Percentiles rank a stretch among this genome's conserved stretches.
Conservation (phyloP, 305 asterid genomes). For the Solanum hybrid region DNA sequence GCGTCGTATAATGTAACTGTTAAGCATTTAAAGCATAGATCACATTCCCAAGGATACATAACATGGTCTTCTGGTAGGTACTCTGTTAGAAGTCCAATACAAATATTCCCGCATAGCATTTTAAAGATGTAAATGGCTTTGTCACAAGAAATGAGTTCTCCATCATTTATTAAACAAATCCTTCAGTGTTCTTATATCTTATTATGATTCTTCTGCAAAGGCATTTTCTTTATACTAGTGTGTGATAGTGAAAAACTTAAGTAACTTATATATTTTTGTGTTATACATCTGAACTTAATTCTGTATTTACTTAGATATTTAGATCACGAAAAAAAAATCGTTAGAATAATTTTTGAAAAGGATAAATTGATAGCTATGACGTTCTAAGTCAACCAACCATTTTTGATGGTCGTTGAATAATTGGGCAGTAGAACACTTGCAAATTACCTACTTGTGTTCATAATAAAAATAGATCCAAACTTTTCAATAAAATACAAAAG, state of each 20-base stretch:
- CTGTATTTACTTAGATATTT: neutral
- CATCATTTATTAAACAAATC: neutral
- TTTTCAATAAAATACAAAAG: neutral
- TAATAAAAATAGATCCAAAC: no score
- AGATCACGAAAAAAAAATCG: neutral
- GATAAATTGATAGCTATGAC: neutral
- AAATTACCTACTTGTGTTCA: no score
- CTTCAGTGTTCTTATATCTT: neutral
- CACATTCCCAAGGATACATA: constrained; percentile 26
- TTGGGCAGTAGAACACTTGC: no score
- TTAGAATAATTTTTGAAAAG: no score
- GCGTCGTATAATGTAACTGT: neutral
- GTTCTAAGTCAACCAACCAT: neutral
- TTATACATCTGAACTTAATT: neutral
- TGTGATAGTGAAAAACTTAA: neutral
- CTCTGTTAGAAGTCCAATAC: constrained; percentile 40
- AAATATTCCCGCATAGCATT: neutral
- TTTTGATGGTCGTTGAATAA: neutral
- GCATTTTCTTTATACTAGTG: neutral
- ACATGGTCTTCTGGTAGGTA: constrained; percentile 38
- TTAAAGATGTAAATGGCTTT: neutral
- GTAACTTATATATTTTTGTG: neutral
- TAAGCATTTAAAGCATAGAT: neutral
- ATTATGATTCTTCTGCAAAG: neutral
- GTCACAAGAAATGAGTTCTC: neutral